These are phyloP conservation scores for Colletotrichum cuscutae DNA, from an alignment of 2,329 filamentous ascomycete genomes.

Conservation along the genomic window DNA sequence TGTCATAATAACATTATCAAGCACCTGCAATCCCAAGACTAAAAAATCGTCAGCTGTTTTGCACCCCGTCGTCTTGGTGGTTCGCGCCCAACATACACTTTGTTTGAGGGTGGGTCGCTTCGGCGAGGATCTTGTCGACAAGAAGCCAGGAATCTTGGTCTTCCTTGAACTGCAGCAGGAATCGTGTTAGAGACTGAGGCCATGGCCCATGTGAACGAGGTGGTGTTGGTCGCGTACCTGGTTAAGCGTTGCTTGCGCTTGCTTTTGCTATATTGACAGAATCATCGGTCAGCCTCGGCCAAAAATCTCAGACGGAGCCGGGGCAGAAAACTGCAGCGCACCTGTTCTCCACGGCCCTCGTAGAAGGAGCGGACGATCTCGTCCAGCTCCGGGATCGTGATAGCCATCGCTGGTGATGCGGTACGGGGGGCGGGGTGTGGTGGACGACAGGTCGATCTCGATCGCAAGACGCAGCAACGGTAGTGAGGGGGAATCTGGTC, in stretches of 20 bases:
- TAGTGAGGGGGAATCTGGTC: constrained; percentile 26
- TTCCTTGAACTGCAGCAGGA: constrained; percentile 85
- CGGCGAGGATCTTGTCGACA: constrained; percentile 95
- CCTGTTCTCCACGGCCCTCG: constrained; percentile 93
- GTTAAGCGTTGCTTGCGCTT: constrained; percentile 91
- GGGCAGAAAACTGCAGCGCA: constrained; percentile 54
- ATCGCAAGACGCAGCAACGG: constrained; percentile 32
- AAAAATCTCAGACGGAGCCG: constrained; percentile 28
- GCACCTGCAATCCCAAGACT: constrained; percentile 95
- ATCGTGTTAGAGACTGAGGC: constrained; percentile 40
- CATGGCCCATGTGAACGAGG: constrained; percentile 3
- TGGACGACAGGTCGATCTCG: constrained; percentile 37
- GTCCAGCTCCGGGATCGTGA: constrained; percentile 93
- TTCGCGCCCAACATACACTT: constrained; percentile 76
- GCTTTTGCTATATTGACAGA: constrained; percentile 81
- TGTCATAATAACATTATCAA: constrained; percentile 98
- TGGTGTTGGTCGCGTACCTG: constrained; percentile 70
- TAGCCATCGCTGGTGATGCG: constrained; percentile 65
- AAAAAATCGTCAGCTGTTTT: constrained; percentile 19
- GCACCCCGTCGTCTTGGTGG: background rate
- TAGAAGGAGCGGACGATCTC: constrained; percentile 96
- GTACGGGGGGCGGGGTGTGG: constrained; percentile 45
- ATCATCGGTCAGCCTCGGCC: constrained; percentile 50
- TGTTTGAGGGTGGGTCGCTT: constrained; percentile 92
- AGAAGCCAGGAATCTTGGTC: constrained; percentile 98